phyloP scores from a whole-genome alignment of 1,284 basidiomycete genomes.

The Meripilus lineatus region DNA sequence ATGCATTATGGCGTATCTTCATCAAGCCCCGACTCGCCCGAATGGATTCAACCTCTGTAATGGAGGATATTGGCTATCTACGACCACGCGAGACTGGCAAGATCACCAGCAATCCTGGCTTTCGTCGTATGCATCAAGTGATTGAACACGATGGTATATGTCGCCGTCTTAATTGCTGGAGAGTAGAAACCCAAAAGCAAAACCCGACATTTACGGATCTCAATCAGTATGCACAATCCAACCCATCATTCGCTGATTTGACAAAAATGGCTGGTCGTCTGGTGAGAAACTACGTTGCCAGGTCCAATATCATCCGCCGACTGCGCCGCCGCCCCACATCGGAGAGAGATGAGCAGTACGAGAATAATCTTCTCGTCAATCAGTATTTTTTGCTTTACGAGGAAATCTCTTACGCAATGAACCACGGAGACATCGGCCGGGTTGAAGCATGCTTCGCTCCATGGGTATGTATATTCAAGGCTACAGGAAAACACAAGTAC shows the following conservation, averaged over 20 bases:
- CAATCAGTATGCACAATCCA: constrained; percentile 15
- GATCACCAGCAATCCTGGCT: background rate
- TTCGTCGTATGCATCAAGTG: background rate
- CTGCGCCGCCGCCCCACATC: background rate
- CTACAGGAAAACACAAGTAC: constrained; percentile 33
- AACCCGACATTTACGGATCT: constrained; percentile 7
- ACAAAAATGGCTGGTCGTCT: constrained; percentile 15
- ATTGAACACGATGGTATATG: background rate
- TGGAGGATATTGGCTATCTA: background rate
- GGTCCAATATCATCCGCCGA: background rate
- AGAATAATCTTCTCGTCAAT: constrained; percentile 24
- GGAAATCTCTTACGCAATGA: constrained; percentile 28
- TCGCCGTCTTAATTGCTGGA: constrained; percentile 14
- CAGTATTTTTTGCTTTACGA: constrained; percentile 30
- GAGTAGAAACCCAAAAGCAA: constrained; percentile 7
- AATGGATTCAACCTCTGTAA: background rate
- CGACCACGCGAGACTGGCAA: background rate
- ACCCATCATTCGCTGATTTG: constrained; percentile 19
- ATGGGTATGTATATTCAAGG: constrained; percentile 29
- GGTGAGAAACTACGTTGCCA: constrained; percentile 16
- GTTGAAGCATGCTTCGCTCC: constrained; percentile 24
- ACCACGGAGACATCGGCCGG: constrained; percentile 31
- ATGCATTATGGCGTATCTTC: constrained; percentile 1
- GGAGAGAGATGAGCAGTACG: constrained; percentile 19
- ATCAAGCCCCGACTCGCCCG: background rate